Conservation (phyloP, 768 basidiomycete species). For the Tulasnella sp. region DNA sequence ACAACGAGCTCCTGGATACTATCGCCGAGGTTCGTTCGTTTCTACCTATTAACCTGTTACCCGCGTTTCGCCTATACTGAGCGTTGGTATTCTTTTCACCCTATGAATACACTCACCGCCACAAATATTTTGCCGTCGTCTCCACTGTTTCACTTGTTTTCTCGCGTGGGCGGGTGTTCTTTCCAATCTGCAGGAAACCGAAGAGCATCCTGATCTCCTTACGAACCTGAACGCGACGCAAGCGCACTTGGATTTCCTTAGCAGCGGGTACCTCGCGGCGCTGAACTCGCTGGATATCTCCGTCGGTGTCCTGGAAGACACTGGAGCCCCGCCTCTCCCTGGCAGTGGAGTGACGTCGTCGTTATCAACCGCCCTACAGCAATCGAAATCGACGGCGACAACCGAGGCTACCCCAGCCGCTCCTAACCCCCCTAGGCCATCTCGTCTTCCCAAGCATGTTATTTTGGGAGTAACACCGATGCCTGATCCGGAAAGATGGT, state of each 20-base stretch:
- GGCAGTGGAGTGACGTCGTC: slow-evolving; percentile 24
- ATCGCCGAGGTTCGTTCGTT: slow-evolving; percentile 58
- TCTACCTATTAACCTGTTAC: not conserved
- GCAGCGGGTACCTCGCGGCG: slow-evolving; percentile 53
- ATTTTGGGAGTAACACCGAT: slow-evolving; percentile 69
- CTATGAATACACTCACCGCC: not conserved
- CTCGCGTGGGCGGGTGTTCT: not conserved
- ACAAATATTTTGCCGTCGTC: not conserved
- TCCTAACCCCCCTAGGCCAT: slow-evolving; percentile 35
- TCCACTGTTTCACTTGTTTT: not conserved
- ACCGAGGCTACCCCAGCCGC: slow-evolving; percentile 28
- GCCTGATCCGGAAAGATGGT: slow-evolving; percentile 81
- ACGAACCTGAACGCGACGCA: slow-evolving; percentile 79
- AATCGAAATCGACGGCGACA: slow-evolving; percentile 25
- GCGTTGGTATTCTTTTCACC: not conserved
- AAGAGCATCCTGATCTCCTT: slow-evolving; percentile 80
- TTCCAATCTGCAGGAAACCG: slow-evolving; percentile 49
- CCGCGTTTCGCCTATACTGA: not conserved
- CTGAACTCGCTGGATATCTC: slow-evolving; percentile 53
- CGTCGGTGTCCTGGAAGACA: slow-evolving; percentile 50
- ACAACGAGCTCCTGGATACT: slow-evolving; percentile 71
- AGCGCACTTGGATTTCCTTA: slow-evolving; percentile 76
- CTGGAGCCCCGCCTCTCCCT: slow-evolving; percentile 44
- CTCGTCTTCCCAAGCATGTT: slow-evolving; percentile 68
- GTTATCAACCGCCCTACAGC: slow-evolving; percentile 22